Conservation (phyloP, 169 alveolate genomes). For the Plasmodium billcollinsi region DNA sequence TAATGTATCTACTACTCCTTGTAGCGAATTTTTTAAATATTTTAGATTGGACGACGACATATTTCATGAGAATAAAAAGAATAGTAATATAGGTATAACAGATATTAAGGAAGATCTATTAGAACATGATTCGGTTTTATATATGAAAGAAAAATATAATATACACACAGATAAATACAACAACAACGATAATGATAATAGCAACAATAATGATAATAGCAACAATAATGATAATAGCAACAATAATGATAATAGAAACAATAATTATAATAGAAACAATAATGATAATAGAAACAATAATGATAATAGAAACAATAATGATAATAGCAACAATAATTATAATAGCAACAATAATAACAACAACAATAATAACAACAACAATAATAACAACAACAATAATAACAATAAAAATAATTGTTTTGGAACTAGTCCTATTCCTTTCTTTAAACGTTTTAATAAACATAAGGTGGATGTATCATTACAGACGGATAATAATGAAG, state of each 20-base stretch:
- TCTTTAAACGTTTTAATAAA: neutral
- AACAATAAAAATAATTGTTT: neutral
- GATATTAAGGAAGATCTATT: too few relatives aligned
- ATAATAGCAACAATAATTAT: neutral
- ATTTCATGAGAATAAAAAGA: neutral
- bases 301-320: neutral
- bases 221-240: neutral
- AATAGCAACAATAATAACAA: too few relatives aligned
- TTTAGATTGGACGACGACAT: constrained; percentile 2
- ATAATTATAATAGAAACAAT: too few relatives aligned
- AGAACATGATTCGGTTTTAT: too few relatives aligned
- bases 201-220: neutral
- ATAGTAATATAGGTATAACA: neutral
- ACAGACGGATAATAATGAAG: constrained; percentile 3
- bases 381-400: neutral
- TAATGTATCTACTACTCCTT: neutral
- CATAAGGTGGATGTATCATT: constrained; percentile 1
- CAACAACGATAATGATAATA: neutral
- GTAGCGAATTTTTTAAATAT: constrained; percentile 35
- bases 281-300: neutral
- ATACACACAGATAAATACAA: too few relatives aligned
- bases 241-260: neutral
- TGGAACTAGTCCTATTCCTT: neutral
- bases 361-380: neutral
- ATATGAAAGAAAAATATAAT: too few relatives aligned